Conservation (phyloP, 345 rosid genomes). For the Ailanthus altissimus region DNA sequence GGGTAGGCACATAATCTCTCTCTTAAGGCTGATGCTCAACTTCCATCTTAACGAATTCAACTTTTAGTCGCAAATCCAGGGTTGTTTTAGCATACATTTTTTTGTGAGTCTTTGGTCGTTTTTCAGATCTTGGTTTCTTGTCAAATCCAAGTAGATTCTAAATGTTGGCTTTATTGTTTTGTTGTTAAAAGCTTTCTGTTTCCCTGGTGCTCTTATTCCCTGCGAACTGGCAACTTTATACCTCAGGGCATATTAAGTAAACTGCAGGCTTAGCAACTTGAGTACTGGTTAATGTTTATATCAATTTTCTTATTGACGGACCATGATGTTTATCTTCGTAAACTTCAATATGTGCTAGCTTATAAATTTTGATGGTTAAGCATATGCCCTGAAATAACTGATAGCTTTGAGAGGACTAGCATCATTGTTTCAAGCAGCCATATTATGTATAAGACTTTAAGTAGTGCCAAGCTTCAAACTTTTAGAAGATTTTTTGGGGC, state of each 20-base stretch:
- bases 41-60: neutral
- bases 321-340: neutral
- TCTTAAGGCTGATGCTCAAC: neutral
- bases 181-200: neutral
- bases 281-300: neutral
- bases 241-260: neutral
- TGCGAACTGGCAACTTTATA: too few relatives aligned
- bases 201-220: neutral
- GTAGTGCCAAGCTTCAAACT: neutral
- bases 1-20: conserved; percentile 18
- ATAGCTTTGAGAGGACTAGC: neutral
- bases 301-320: neutral
- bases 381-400: neutral
- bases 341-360: neutral
- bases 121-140: neutral
- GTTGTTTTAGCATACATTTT: too few relatives aligned
- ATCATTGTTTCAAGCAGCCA: neutral
- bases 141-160: neutral
- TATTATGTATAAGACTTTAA: neutral
- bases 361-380: conserved; percentile 3
- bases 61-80: neutral
- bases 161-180: neutral
- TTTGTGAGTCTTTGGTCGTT: neutral
- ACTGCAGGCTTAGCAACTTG: neutral
- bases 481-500: neutral